Base-by-base conservation (phyloP, 805 yeast species). In the Metschnikowia reukaufii region DNA sequence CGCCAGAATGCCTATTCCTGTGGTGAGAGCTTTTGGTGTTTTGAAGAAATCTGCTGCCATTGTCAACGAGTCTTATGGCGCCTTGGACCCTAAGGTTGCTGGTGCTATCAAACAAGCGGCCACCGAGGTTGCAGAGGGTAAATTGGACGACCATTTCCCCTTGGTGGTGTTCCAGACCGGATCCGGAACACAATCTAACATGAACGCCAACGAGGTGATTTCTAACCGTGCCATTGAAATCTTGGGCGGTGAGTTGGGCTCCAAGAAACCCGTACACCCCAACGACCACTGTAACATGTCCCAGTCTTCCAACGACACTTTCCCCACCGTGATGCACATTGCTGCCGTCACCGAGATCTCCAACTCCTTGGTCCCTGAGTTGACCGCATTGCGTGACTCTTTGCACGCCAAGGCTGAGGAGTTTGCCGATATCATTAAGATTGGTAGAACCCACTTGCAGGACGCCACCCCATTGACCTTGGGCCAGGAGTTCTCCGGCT, bases 311-410 rank as follows among this genome's bases (percentile, higher is more conserved):
- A 94, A 94, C 70, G 99, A 94, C 73, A 94, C 98, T 45, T 94
- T 94, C 87, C 99, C 99, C 58, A 91, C 99, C 31, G 99, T 92
- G 47, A 94, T 94, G 99, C 99, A 94, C 76, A 92, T 94, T 72
- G 97, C 99, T 47, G 97, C 98, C 16, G 97, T 91, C 54, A 80
- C 86, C 36, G 96, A 92, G 75, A 87, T 92, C 72, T 73, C 84
- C 45, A 62, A 79, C 64, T 74, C 77, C 35, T 78, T 94, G 68
- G 58, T 92, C 44, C 99, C 99, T 15, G 88, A 89, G 63, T 77
- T 94, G 64, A 76, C 79, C 48, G 76, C 73, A 36, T 82, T 94
- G 63, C 87, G 87, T 69, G 86, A 84, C 62, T 77, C 96, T n/a
- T 74, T 94, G 55, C 78, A 79, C 41, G 76, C 66, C 51, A 94